Conservation (phyloP, 352 stramenopile species). For the Globisporangium paddicum region DNA sequence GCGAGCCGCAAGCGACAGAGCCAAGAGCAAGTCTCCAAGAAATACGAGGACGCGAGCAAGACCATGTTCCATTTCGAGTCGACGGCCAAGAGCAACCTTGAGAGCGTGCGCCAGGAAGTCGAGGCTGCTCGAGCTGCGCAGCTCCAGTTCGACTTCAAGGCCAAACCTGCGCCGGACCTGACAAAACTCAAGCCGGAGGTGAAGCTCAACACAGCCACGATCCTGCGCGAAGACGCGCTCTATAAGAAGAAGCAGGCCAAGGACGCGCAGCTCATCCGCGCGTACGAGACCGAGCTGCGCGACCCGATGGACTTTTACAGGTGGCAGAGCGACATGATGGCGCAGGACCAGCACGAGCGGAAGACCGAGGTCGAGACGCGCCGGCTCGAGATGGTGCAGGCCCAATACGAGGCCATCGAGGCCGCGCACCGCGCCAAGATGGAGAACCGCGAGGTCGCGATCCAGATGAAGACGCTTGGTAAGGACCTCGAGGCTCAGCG, state of each 20-base stretch:
- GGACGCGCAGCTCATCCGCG: conserved; percentile 79
- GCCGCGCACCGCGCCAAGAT: conserved; percentile 56
- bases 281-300: conserved; percentile 88
- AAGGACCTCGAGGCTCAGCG: conserved; percentile 64
- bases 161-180: conserved; percentile 49
- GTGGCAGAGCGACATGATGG: conserved; percentile 86
- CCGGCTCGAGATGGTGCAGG: conserved; percentile 78
- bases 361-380: conserved; percentile 72
- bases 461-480: conserved; percentile 72
- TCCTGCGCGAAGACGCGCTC: conserved; percentile 89
- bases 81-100: conserved; percentile 71
- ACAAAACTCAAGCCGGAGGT: conserved; percentile 37
- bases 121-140: conserved; percentile 55
- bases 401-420: conserved; percentile 76
- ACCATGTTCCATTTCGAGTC: conserved; percentile 77
- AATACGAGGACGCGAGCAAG: conserved; percentile 64
- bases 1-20: conserved; percentile 45
- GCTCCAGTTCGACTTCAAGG: conserved; percentile 75
- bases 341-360: conserved; percentile 67
- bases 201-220: conserved; percentile 86
- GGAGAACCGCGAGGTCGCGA: conserved; percentile 80
- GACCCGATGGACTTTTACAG: conserved; percentile 90
- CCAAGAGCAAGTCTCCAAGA: conserved; percentile 56
- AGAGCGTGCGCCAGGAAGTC: conserved; percentile 55
- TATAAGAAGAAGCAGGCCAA: conserved; percentile 91